Conservation (phyloP, 768 basidiomycete genomes). For the Leccinum disarticulatum region DNA sequence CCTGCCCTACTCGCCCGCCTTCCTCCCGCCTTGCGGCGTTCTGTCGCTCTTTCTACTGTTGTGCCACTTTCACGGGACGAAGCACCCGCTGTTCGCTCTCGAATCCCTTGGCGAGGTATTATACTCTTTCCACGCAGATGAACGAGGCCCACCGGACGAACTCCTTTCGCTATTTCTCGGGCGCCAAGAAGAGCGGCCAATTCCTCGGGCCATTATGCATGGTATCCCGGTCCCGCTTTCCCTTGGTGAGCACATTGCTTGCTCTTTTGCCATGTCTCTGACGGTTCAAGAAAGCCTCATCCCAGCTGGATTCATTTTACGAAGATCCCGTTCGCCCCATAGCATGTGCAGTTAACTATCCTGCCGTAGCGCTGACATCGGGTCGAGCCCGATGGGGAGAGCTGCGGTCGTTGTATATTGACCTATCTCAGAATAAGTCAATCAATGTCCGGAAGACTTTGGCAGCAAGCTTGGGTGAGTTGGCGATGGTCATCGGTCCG, state of each 20-base stretch:
- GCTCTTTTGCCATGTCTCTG: conserved; percentile 3
- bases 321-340: conserved; percentile 71
- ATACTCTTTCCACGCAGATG: conserved; percentile 70
- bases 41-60: conserved; percentile 66
- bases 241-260: conserved; percentile 16
- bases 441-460: conserved; percentile 73
- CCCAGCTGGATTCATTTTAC: conserved; percentile 46
- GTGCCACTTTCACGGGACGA: conserved; percentile 63
- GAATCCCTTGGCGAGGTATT: conserved; percentile 90
- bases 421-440: conserved; percentile 66
- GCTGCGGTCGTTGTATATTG: conserved; percentile 65
- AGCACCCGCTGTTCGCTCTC: conserved; percentile 62
- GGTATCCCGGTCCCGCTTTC: conserved; percentile 8
- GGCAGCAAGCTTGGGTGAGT: conserved; percentile 85
- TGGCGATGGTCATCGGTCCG: conserved; percentile 81
- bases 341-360: conserved; percentile 87
- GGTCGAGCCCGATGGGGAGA: conserved; percentile 75
- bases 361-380: conserved; percentile 83
- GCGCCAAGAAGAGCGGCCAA: conserved; percentile 40
- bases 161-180: conserved; percentile 79
- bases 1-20: conserved; percentile 76
- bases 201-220: conserved; percentile 30
- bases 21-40: conserved; percentile 51
- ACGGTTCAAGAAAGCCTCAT: conserved; percentile 16
- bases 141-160: conserved; percentile 66